Evolutionary conservation across 768 basidiomycete species (phyloP).

Genomic region (Crepidotus variabilis): DNA sequence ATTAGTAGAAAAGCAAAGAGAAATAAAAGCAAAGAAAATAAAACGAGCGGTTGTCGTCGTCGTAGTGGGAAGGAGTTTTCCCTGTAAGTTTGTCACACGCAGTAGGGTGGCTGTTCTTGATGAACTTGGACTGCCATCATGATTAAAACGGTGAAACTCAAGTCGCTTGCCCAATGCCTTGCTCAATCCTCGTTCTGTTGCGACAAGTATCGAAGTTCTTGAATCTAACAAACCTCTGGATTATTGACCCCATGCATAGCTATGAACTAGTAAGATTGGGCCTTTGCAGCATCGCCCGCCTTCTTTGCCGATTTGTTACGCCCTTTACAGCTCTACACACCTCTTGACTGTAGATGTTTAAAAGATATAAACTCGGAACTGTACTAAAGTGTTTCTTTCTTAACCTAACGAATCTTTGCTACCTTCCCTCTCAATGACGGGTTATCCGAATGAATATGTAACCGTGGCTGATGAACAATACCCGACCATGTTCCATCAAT

Average conservation of each 20-base stretch:
- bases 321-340: background rate
- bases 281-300: too few relatives aligned
- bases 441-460: background rate
- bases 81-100: background rate
- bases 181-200: too few relatives aligned
- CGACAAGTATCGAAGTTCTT: too few relatives aligned
- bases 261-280: too few relatives aligned
- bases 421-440: background rate
- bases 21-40: background rate
- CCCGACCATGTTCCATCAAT: background rate
- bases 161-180: background rate
- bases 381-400: background rate
- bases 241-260: too few relatives aligned
- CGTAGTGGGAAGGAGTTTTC: background rate
- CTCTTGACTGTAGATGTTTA: background rate
- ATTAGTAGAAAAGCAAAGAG: slow-evolving; percentile 12
- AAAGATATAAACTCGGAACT: background rate
- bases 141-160: background rate
- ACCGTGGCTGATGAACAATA: background rate
- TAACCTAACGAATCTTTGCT: background rate
- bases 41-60: background rate
- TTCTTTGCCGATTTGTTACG: too few relatives aligned
- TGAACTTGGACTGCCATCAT: background rate
- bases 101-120: background rate
- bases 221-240: too few relatives aligned